Evolutionary conservation across 208 protist genomes (phyloP), one percentile per base, ranked within the genome.

Genomic region (Vickermania ingenoplastis): DNA sequence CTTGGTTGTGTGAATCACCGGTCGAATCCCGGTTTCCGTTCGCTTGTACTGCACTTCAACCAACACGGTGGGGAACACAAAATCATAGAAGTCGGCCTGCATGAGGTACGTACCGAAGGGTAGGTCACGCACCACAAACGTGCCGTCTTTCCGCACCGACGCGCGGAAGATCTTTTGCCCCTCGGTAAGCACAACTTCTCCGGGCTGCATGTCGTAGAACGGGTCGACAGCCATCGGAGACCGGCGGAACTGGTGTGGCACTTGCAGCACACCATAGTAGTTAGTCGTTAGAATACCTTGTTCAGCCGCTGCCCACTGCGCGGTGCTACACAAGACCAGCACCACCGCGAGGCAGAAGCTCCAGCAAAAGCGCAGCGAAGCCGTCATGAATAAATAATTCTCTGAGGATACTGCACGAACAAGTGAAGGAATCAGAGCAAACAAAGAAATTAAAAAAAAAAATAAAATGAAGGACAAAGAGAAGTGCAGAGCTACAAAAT

Each of bases 31-130:
- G 41, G 41, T 36, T 54, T 83, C 65, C 29, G 66, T 50, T 60
- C 76, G 51, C 65, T 79, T 52, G 69, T 84, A 82, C 71, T 75
- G 67, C 22, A 94, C 67, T 5, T 86, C 81, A 0, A 91, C 71
- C 21, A 80, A 79, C 48, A 94, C 60, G 14, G 79, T 86, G 21
- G 83, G 87, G 50, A 89, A 94, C 57, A 76, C 61, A 50, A 89
- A 89, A 67, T 94, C 59, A 59, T 81, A 71, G 67, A 83, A 94
- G 30, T 94, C 87, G 13, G 68, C 77, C 61, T 91, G 83, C 25
- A 94, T 61, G 27, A 86, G 60, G 61, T 94, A 94, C n/a, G 73
- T 76, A 31, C 87, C 87, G 65, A 83, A 87, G 1, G 87, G 83
- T 7, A 94, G 48, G 41, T 74, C 66, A 61, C 87, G 75, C 2